These are phyloP conservation scores for Neurospora sp. DNA, from an alignment of 495 filamentous ascomycete genomes.

Conservation along the genomic window DNA sequence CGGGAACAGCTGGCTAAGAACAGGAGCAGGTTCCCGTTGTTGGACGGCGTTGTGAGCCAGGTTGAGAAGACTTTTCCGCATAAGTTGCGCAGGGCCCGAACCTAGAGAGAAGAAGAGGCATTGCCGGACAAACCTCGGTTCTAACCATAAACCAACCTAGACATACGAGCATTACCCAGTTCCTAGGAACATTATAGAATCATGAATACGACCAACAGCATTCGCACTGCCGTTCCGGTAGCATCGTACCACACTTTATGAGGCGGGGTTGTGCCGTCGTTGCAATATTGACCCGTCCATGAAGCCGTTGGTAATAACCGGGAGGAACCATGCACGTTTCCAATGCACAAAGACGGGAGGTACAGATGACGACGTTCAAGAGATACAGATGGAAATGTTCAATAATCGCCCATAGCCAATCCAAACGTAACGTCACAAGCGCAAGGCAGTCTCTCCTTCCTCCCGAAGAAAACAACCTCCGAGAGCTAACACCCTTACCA, in stretches of 20 bases:
- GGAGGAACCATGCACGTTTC: background rate
- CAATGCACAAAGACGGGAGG: background rate
- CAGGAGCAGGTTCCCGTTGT: background rate
- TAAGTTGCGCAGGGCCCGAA: background rate
- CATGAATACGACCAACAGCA: background rate
- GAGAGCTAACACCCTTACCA: no score
- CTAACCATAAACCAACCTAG: background rate
- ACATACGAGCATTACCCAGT: background rate
- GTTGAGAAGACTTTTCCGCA: background rate
- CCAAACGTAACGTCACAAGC: background rate
- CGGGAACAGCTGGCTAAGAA: background rate
- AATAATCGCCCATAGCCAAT: background rate
- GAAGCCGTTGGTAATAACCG: background rate
- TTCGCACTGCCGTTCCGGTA: background rate
- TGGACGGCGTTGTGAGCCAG: background rate
- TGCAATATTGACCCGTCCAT: background rate
- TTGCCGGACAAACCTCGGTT: background rate
- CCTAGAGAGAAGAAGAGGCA: background rate
- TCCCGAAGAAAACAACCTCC: no score
- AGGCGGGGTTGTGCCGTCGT: background rate
- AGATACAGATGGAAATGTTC: background rate
- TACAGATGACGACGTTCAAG: no score
- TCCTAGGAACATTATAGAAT: background rate
- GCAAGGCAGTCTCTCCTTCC: background rate
- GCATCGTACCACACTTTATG: background rate